Evolutionary conservation across 768 basidiomycete genomes (phyloP).

Genomic region (Russula emetica): DNA sequence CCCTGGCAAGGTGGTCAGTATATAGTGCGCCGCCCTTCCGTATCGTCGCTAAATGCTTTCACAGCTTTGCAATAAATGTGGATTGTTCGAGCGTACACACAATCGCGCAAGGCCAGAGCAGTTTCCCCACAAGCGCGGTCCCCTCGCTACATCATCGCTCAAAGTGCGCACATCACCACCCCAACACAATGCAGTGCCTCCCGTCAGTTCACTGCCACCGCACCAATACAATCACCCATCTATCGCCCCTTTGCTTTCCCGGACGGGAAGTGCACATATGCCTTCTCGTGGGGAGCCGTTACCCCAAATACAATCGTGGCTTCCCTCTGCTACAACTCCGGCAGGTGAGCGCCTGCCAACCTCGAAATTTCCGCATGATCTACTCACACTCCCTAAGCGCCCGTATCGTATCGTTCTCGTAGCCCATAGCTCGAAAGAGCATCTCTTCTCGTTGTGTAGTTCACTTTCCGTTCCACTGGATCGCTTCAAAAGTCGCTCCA

Average conservation of each 20-base stretch:
- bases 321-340: constrained; percentile 19
- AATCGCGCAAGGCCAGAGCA: constrained; percentile 74
- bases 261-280: constrained; percentile 32
- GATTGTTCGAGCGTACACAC: constrained; percentile 76
- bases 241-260: constrained; percentile 45
- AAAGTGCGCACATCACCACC: constrained; percentile 37
- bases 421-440: constrained; percentile 8
- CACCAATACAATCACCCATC: constrained; percentile 52
- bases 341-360: constrained; percentile 7
- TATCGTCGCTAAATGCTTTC: constrained; percentile 1
- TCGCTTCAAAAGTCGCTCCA: neutral
- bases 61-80: constrained; percentile 61
- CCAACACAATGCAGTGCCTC: constrained; percentile 41
- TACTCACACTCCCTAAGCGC: constrained; percentile 13
- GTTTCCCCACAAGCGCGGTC: constrained; percentile 75
- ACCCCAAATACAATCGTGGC: constrained; percentile 25
- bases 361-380: neutral
- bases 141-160: constrained; percentile 51
- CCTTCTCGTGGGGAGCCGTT: constrained; percentile 17
- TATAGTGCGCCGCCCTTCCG: neutral
- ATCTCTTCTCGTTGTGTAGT: neutral
- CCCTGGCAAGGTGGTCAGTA: constrained; percentile 69
- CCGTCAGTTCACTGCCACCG: constrained; percentile 44
- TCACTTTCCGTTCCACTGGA: neutral
- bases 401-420: constrained; percentile 22